phyloP scores from a whole-genome alignment of 2,329 filamentous ascomycete genomes.

The Neurospora crassa region DNA sequence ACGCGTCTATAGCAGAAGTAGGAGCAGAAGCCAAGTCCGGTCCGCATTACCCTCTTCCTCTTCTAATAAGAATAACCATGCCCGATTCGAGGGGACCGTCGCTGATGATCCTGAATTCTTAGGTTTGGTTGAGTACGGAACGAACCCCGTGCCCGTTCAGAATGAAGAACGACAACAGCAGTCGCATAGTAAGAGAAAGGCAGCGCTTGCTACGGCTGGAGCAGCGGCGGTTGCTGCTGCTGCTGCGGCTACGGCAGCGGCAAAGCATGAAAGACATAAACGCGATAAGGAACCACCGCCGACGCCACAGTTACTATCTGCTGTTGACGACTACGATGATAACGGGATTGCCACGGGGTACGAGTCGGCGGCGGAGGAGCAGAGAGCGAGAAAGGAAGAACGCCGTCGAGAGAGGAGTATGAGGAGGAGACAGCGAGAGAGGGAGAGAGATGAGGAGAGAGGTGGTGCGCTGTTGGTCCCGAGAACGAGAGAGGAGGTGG shows the following conservation, averaged over 20 bases:
- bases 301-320: not conserved
- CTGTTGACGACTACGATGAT: not conserved
- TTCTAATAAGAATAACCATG: constrained; percentile 13
- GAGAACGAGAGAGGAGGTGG: constrained; percentile 18
- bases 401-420: constrained; percentile 27
- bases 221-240: not conserved
- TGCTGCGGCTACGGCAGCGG: not conserved
- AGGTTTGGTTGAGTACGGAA: constrained; percentile 60
- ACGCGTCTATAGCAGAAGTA: constrained; percentile 26
- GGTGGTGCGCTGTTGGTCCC: constrained; percentile 1
- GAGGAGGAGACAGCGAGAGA: constrained; percentile 25
- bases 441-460: constrained; percentile 5
- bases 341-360: constrained; percentile 21
- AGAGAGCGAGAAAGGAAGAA: constrained; percentile 26
- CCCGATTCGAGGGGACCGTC: constrained; percentile 8
- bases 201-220: not conserved
- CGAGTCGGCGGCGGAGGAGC: constrained; percentile 38
- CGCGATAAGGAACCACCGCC: not conserved
- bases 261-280: not conserved
- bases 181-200: not conserved
- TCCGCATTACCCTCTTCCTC: constrained; percentile 37
- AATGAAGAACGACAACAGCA: not conserved
- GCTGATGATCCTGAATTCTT: constrained; percentile 47
- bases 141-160: constrained; percentile 40
- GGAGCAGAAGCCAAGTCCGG: constrained; percentile 23